Conservation (phyloP, 2,329 filamentous ascomycete species). For the Fusarium decemcellulare region DNA sequence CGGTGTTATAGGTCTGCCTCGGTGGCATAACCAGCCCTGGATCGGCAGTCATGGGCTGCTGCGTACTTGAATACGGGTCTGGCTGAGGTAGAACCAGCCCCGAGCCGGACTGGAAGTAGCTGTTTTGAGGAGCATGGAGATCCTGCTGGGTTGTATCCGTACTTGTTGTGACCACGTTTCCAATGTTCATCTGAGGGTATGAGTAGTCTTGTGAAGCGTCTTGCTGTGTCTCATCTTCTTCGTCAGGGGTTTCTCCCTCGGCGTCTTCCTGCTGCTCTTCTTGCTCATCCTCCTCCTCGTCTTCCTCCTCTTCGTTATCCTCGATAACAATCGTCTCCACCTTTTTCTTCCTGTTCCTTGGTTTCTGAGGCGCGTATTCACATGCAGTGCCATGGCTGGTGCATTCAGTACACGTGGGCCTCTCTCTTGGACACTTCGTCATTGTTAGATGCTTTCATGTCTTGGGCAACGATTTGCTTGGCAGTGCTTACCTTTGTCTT, state of each 20-base stretch:
- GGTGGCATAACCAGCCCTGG: slow-evolving; percentile 33
- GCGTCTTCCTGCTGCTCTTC: slow-evolving; percentile 26
- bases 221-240: slow-evolving; percentile 28
- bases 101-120: slow-evolving; percentile 49
- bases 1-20: slow-evolving; percentile 26
- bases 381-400: slow-evolving; percentile 50
- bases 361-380: slow-evolving; percentile 56
- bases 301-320: slow-evolving; percentile 29
- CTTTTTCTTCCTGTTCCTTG: slow-evolving; percentile 41
- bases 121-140: slow-evolving; percentile 29
- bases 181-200: slow-evolving; percentile 49
- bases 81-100: slow-evolving; percentile 45
- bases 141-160: slow-evolving; percentile 39
- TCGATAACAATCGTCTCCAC: slow-evolving; percentile 24
- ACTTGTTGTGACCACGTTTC: slow-evolving; percentile 45
- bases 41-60: slow-evolving; percentile 20
- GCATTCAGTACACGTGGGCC: slow-evolving; percentile 58
- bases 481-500: slow-evolving; percentile 55
- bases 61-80: slow-evolving; percentile 33
- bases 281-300: slow-evolving; percentile 26
- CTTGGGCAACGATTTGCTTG: neutral
- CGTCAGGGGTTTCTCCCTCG: slow-evolving; percentile 28
- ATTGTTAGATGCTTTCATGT: neutral
- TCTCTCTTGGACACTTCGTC: slow-evolving; percentile 57
- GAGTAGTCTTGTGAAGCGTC: slow-evolving; percentile 39